Base-by-base conservation (phyloP, 1,284 basidiomycete genomes). In the Ceratobasidium sp. region DNA sequence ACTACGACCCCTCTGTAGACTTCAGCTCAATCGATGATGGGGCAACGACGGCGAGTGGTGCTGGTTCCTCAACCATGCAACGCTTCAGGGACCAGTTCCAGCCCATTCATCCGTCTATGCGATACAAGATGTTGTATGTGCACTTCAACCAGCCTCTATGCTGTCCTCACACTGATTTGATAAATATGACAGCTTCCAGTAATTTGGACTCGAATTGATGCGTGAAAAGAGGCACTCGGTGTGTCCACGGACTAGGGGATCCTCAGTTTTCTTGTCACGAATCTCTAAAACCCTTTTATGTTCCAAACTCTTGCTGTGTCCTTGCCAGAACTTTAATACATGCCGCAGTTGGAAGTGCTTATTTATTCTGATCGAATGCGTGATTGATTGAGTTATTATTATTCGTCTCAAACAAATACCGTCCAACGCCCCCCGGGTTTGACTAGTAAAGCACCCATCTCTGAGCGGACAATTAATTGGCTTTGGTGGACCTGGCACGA, bases 1-100 rank as follows among this genome's bases (percentile, higher is more conserved):
- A 93, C 78, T 93, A 90, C 76, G 88, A 90, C 77, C 91, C 92
- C 1, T 59, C 67, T 0, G 12, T 70, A 18, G 53, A 50, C 26
- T 39, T 1, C 80, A 83, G 21, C 1, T 43, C 58, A 76, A 59
- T 32, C 32, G 73, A 26, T 83, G 83, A 41, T 79, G 80, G 4
- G 78, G 88, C 36, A 83, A 89, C 75, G 83, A 87, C 74, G 84
- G 85, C 6, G 88, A 89, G 67, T 23, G 67, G 53, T 9, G 67
- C 14, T 18, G 55, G 43, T 6, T 48, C 53, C 18, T 70, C 67
- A 10, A 39, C 28, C 6, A 28, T 59, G 1, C 39, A 46, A 21
- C 39, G 41, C 8, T 70, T 58, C 67, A 58, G 43, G 53, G 53
- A 70, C 16, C 41, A 45, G 23, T 70, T 45, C 30, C 43, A 36